Percentiles rank a stretch among this genome's conserved stretches.
Conservation (phyloP, 2,329 filamentous ascomycete genomes). For the Diaporthe eres region DNA sequence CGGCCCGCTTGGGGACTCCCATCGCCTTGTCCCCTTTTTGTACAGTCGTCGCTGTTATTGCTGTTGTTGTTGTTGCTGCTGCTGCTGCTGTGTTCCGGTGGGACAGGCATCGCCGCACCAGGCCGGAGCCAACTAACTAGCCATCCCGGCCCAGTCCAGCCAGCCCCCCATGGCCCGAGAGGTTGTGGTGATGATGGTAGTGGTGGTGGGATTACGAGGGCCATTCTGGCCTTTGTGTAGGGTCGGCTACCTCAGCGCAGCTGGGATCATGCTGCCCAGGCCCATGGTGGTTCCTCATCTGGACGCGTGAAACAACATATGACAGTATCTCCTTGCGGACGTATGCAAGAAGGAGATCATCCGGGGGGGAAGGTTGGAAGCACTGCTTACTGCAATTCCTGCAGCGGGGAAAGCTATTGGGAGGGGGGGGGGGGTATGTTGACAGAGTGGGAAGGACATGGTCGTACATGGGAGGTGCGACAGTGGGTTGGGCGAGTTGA, state of each 20-base stretch:
- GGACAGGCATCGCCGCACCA: slow-evolving; percentile 1
- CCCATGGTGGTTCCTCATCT: slow-evolving; percentile 7
- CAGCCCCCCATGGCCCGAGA: not conserved
- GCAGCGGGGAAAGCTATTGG: not conserved
- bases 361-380: slow-evolving; percentile 9
- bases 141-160: not conserved
- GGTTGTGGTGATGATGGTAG: not conserved
- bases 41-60: not conserved
- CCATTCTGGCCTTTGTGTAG: not conserved
- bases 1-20: slow-evolving; percentile 25
- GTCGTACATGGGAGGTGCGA: slow-evolving; percentile 32
- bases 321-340: slow-evolving; percentile 25
- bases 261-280: not conserved
- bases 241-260: slow-evolving; percentile 1
- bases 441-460: not conserved
- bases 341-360: slow-evolving; percentile 37
- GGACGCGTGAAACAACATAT: slow-evolving; percentile 10
- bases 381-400: slow-evolving; percentile 2
- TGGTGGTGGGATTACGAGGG: not conserved
- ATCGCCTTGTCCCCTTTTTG: not conserved
- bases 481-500: slow-evolving; percentile 40
- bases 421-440: not conserved
- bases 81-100: slow-evolving; percentile 24
- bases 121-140: not conserved
- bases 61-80: not conserved